Evolutionary conservation across 805 yeast genomes (phyloP), one percentile per base, ranked within the genome.

Genomic region (Cyberlindnera xishuangbannaensis): DNA sequence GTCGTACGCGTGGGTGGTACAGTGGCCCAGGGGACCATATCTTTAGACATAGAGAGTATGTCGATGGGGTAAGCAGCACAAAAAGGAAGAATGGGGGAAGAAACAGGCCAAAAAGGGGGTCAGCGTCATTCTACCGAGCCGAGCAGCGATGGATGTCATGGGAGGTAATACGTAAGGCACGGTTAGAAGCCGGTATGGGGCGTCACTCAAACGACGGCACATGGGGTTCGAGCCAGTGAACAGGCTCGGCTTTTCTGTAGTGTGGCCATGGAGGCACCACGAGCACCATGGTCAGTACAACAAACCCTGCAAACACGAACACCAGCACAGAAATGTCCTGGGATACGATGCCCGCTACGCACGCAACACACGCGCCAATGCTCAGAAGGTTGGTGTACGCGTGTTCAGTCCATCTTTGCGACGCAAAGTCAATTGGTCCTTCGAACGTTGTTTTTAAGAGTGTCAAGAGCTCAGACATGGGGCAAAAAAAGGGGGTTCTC

Each of bases 181-280:
- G n/a, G n/a, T n/a, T n/a, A n/a, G n/a, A n/a, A n/a, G n/a, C n/a
- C n/a, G n/a, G n/a, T n/a, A n/a, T n/a, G n/a, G n/a, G n/a, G n/a
- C n/a, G n/a, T n/a, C 23, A 9, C 23, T 39, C 37, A 18, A 34
- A 32, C 26, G 24, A 18, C 18, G 36, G 36, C 37, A 38, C 40
- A 21, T 38, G 26, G 4, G 50, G 47, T 26, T 43, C 36, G 12
- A 37, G 25, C 50, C 50, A 45, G 13, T 41, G 18, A 14, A 41
- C 17, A 8, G 30, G 13, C 12, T 31, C 24, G 13, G 10, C 23
- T 28, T 33, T 36, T 32, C 41, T 44, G 18, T 31, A 43, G 15
- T 26, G 20, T 2, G 46, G 43, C 39, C 41, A 45, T 18, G 48
- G 46, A 17, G 48, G 48, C 15, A 41, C 40, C n/a, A 43, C 40